phyloP scores from a whole-genome alignment of 345 rosid genomes.

The Melastoma malabathricum region DNA sequence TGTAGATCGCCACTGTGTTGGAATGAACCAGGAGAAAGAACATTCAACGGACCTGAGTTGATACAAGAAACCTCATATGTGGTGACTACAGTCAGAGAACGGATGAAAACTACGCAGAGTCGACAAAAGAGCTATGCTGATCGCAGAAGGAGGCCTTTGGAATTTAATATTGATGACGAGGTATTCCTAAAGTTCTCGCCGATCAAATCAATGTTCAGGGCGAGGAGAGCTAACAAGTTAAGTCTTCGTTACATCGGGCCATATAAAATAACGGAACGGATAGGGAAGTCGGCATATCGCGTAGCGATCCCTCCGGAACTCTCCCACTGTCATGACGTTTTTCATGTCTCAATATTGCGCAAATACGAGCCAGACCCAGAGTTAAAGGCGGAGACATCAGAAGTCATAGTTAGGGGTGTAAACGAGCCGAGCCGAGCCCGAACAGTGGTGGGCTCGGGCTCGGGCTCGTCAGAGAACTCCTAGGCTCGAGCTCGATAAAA shows the following conservation, averaged over 20 bases:
- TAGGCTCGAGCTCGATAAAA: no score
- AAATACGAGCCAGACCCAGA: no score
- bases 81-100: not conserved
- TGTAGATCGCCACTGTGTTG: constrained; percentile 2
- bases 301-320: no score
- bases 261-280: not conserved
- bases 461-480: no score
- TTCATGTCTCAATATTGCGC: no score
- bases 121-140: not conserved
- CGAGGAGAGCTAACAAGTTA: not conserved
- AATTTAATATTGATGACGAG: not conserved
- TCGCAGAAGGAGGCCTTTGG: not conserved
- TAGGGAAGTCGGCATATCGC: no score
- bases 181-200: not conserved
- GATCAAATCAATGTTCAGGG: not conserved
- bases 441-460: no score
- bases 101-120: not conserved
- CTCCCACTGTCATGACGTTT: no score
- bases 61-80: not conserved
- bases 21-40: not conserved
- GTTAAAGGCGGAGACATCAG: no score
- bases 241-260: not conserved
- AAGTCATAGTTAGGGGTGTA: no score
- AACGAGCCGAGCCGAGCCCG: no score
- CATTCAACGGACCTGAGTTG: no score